phyloP scores from a whole-genome alignment of 768 basidiomycete species.

The Inosperma sp. region DNA sequence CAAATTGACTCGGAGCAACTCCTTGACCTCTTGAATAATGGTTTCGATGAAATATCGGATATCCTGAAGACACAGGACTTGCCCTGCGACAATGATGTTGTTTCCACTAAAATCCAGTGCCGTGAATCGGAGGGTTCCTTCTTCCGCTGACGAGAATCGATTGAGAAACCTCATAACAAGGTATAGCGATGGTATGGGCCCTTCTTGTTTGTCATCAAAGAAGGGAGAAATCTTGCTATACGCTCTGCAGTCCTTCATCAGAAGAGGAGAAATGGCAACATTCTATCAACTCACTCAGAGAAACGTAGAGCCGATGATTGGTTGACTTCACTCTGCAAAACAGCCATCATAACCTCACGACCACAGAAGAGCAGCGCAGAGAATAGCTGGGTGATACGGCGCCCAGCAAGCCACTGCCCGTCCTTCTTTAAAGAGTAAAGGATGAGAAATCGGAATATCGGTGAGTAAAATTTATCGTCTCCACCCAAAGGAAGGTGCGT shows the following conservation, averaged over 20 bases:
- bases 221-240: no score
- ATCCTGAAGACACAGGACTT: constrained; percentile 5
- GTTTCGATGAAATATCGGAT: constrained; percentile 4
- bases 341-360: constrained; percentile 1
- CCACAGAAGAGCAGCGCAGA: constrained; percentile 2
- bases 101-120: constrained; percentile 5
- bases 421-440: neutral
- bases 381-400: constrained; percentile 6
- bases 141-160: neutral
- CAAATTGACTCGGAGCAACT: constrained; percentile 7
- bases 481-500: constrained; percentile 2
- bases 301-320: constrained; percentile 1
- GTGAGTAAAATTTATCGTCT: constrained; percentile 5
- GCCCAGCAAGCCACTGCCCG: constrained; percentile 7
- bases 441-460: constrained; percentile 1
- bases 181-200: neutral
- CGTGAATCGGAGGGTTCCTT: constrained; percentile 3
- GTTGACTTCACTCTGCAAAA: neutral
- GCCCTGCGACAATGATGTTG: constrained; percentile 8
- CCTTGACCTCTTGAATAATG: constrained; percentile 3
- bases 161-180: neutral
- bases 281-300: constrained; percentile 5
- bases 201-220: constrained; percentile 11
- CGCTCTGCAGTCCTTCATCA: no score
- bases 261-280: no score